These are phyloP conservation scores for Leishmania braziliensis DNA, from an alignment of 208 protist species.

Conservation along the genomic window DNA sequence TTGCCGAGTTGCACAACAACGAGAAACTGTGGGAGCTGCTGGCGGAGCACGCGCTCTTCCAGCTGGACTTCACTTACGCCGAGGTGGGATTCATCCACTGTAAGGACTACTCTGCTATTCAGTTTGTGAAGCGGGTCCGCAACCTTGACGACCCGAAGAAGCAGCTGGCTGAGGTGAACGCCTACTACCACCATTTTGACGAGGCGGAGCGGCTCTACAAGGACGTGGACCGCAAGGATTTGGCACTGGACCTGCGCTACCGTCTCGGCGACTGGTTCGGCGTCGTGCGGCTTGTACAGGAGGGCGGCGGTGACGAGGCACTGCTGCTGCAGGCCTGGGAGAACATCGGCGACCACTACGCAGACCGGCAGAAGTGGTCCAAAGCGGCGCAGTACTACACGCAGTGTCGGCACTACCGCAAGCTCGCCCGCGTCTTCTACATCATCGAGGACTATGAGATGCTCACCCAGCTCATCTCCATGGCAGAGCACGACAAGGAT, in stretches of 20 bases:
- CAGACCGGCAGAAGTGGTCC: constrained; percentile 93
- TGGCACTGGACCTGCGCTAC: constrained; percentile 93
- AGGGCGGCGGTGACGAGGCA: constrained; percentile 92
- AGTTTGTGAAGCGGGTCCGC: constrained; percentile 95
- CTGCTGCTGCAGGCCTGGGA: constrained; percentile 90
- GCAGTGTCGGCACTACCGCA: constrained; percentile 90
- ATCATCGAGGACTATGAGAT: constrained; percentile 93
- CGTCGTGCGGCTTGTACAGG: constrained; percentile 93
- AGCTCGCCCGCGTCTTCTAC: constrained; percentile 92
- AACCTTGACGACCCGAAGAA: constrained; percentile 92
- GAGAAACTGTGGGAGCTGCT: constrained; percentile 94
- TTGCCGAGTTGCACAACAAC: constrained; percentile 92
- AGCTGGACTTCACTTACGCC: constrained; percentile 88
- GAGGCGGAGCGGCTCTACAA: constrained; percentile 96
- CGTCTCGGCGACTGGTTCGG: constrained; percentile 95
- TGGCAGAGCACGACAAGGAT: constrained; percentile 90
- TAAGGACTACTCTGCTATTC: constrained; percentile 95
- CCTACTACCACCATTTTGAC: constrained; percentile 96
- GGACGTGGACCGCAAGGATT: constrained; percentile 95
- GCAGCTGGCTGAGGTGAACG: constrained; percentile 96
- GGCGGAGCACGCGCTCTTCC: constrained; percentile 91
- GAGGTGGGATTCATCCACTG: constrained; percentile 95
- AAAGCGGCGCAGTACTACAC: constrained; percentile 96
- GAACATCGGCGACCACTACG: constrained; percentile 96
- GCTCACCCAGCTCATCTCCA: constrained; percentile 87